A percentile compares a stretch with the other conserved stretches of the same genome.
Evolutionary conservation across 2,329 filamentous ascomycete genomes (phyloP).

Genomic region (Botrytis deweyae): DNA sequence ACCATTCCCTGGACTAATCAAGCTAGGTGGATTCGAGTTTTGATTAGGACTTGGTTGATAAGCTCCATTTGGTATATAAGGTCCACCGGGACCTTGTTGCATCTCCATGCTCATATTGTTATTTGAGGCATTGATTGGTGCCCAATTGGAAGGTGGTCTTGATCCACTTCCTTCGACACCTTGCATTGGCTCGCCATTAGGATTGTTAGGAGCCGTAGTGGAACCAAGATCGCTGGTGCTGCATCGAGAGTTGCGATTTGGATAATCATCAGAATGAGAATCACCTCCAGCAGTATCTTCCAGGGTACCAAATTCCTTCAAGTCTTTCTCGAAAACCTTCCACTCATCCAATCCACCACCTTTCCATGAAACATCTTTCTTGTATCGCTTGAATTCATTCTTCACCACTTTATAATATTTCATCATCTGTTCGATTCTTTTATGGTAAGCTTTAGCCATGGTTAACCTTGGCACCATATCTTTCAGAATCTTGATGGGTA

Average conservation of each 20-base stretch:
- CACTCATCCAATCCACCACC: conserved; percentile 58
- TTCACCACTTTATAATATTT: conserved; percentile 53
- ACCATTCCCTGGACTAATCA: conserved; percentile 34
- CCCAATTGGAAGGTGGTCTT: conserved; percentile 33
- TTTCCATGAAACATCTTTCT: conserved; percentile 33
- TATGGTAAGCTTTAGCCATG: conserved; percentile 57
- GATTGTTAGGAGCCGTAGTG: conserved; percentile 22
- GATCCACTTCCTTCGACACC: conserved; percentile 32
- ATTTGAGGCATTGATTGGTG: conserved; percentile 34
- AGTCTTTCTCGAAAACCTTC: conserved; percentile 51
- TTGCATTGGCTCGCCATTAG: conserved; percentile 37
- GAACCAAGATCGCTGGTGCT: conserved; percentile 34
- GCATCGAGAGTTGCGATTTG: conserved; percentile 30
- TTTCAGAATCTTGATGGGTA: conserved; percentile 51
- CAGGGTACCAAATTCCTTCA: conserved; percentile 50
- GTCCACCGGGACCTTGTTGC: conserved; percentile 28
- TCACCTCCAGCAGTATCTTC: conserved; percentile 31
- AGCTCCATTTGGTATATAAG: conserved; percentile 27
- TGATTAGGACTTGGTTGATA: conserved; percentile 32
- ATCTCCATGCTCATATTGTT: conserved; percentile 32
- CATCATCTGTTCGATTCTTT: conserved; percentile 54
- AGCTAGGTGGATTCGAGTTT: conserved; percentile 31
- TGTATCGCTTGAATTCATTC: conserved; percentile 43
- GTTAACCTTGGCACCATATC: conserved; percentile 53
- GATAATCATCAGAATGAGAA: conserved; percentile 31